Percentiles rank a stretch among this genome's conserved stretches.
phyloP scores from a whole-genome alignment of 345 rosid species.

The Gossypium arboreum region DNA sequence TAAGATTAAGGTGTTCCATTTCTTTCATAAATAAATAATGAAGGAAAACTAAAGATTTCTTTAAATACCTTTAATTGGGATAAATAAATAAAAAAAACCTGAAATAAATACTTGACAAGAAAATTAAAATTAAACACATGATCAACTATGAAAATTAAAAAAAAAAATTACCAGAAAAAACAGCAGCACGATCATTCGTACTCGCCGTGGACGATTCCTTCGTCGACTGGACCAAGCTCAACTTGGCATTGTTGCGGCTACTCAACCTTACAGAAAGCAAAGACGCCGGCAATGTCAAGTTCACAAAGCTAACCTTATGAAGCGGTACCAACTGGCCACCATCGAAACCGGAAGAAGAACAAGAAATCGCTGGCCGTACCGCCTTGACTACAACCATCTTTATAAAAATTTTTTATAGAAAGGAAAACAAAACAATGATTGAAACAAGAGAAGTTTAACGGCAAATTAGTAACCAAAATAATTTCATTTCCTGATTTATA shows the following conservation, averaged over 20 bases:
- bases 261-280: constrained; percentile 12
- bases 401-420: background rate
- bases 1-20: too few relatives aligned
- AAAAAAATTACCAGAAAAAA: constrained; percentile 27
- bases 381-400: constrained; percentile 22
- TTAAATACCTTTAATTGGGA: background rate
- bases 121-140: background rate
- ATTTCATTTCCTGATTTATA: background rate
- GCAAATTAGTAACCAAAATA: background rate
- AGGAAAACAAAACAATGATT: background rate
- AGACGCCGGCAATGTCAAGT: constrained; percentile 7
- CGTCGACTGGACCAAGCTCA: constrained; percentile 35
- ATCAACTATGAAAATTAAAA: background rate
- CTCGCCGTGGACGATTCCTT: constrained; percentile 36
- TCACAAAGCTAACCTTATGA: constrained; percentile 22
- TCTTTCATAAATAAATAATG: background rate
- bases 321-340: constrained; percentile 8
- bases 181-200: constrained; percentile 24
- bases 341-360: constrained; percentile 18
- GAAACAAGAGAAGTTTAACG: background rate
- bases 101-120: background rate
- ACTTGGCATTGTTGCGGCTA: constrained; percentile 20
- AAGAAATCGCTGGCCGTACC: constrained; percentile 20
- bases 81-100: background rate
- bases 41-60: background rate